Evolutionary conservation across 352 stramenopile species (phyloP).

Genomic region (Globisporangium heterothallicum): DNA sequence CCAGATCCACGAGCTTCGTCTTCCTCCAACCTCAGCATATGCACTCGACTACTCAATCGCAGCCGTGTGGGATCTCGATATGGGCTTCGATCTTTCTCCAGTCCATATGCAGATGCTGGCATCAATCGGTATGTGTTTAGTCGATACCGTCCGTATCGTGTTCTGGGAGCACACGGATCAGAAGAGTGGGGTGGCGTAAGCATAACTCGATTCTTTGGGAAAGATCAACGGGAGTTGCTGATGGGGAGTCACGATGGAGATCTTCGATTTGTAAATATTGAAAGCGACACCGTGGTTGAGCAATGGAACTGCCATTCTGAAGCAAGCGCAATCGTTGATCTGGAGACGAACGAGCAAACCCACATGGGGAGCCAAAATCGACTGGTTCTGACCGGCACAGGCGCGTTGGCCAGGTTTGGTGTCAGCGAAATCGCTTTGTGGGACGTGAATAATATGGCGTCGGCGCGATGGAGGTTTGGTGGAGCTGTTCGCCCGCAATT

Average conservation of each 20-base stretch:
- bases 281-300: slow-evolving; percentile 55
- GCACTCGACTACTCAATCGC: slow-evolving; percentile 47
- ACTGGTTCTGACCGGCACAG: slow-evolving; percentile 48
- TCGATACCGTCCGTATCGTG: slow-evolving; percentile 64
- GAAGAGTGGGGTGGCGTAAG: slow-evolving; percentile 57
- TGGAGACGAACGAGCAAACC: slow-evolving; percentile 69
- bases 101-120: slow-evolving; percentile 51
- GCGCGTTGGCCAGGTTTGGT: slow-evolving; percentile 43
- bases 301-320: slow-evolving; percentile 71
- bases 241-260: slow-evolving; percentile 76
- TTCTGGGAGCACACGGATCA: slow-evolving; percentile 45
- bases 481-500: slow-evolving; percentile 58
- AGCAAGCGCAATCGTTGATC: slow-evolving; percentile 58
- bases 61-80: slow-evolving; percentile 41
- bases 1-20: slow-evolving; percentile 48
- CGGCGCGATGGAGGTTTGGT: slow-evolving; percentile 60
- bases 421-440: slow-evolving; percentile 64
- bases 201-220: slow-evolving; percentile 56
- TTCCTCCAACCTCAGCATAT: slow-evolving; percentile 60
- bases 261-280: slow-evolving; percentile 51
- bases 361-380: slow-evolving; percentile 44
- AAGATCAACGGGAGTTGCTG: slow-evolving; percentile 57
- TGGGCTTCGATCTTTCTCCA: slow-evolving; percentile 37
- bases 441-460: slow-evolving; percentile 60
- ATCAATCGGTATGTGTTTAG: slow-evolving; percentile 78